Conservation (phyloP, 495 filamentous ascomycete genomes). For the Tuber calosporum region DNA sequence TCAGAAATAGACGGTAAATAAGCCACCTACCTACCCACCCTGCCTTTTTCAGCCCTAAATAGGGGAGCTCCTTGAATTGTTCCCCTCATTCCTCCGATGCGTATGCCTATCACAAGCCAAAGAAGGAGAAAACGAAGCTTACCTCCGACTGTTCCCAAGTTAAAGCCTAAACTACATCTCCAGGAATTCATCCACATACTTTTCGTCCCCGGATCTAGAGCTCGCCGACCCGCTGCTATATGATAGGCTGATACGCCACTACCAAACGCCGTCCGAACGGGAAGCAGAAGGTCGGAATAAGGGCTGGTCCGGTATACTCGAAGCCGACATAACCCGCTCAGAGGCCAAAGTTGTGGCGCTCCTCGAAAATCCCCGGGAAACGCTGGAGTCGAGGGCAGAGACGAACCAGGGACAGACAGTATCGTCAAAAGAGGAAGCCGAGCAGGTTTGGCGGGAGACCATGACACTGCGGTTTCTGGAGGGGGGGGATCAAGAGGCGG, state of each 20-base stretch:
- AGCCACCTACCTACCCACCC: not conserved
- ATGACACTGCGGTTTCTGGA: conserved; percentile 64
- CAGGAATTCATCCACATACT: conserved; percentile 24
- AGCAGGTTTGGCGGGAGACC: conserved; percentile 58
- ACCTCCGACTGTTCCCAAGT: not conserved
- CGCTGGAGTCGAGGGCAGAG: conserved; percentile 42
- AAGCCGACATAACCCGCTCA: conserved; percentile 61
- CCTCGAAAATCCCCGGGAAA: conserved; percentile 50
- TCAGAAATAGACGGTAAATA: conserved; percentile 37
- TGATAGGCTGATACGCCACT: conserved; percentile 67
- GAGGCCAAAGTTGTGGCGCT: conserved; percentile 66
- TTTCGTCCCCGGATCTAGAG: conserved; percentile 37
- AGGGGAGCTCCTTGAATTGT: not conserved
- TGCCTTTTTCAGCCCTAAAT: conserved; percentile 2
- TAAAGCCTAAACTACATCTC: conserved; percentile 35
- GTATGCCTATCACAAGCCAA: not conserved
- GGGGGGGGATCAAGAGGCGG: conserved; percentile 64
- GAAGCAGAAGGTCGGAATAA: conserved; percentile 62
- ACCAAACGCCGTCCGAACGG: conserved; percentile 62
- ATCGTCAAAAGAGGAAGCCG: conserved; percentile 58
- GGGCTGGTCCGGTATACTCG: conserved; percentile 62
- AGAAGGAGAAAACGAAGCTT: not conserved
- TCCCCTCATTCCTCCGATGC: not conserved
- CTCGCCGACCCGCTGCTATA: conserved; percentile 63
- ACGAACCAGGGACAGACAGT: conserved; percentile 47